A percentile compares a stretch with the other conserved stretches of the same genome.
Evolutionary conservation across 2,329 filamentous ascomycete genomes (phyloP).

Genomic region (Neonectria punicea): DNA sequence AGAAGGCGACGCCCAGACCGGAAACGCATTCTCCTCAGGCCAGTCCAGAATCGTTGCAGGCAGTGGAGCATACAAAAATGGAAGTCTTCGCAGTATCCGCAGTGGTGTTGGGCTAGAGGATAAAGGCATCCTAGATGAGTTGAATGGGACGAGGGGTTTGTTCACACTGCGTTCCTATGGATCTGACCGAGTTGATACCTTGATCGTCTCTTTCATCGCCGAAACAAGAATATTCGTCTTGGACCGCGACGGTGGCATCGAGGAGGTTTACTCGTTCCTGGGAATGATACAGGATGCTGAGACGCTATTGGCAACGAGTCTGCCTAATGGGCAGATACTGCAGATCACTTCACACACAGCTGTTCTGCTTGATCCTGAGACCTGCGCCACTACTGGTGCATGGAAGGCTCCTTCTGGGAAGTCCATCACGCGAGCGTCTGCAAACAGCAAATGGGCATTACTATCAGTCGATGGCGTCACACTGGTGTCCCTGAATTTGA

Average conservation of each 20-base stretch:
- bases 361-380: conserved; percentile 70
- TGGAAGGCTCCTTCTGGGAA: conserved; percentile 66
- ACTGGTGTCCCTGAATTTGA: conserved; percentile 75
- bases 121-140: conserved; percentile 81
- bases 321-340: conserved; percentile 72
- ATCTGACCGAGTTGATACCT: conserved; percentile 68
- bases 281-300: conserved; percentile 75
- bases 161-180: conserved; percentile 72
- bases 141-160: conserved; percentile 77
- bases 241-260: conserved; percentile 77
- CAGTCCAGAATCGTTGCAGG: conserved; percentile 94
- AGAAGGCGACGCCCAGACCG: conserved; percentile 76
- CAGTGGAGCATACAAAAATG: conserved; percentile 89
- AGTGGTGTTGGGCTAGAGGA: conserved; percentile 95
- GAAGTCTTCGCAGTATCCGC: conserved; percentile 87
- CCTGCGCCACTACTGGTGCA: conserved; percentile 62
- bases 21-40: conserved; percentile 92
- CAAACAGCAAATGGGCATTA: conserved; percentile 75
- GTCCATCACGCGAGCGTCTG: conserved; percentile 81
- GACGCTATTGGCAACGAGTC: conserved; percentile 77
- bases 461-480: conserved; percentile 81
- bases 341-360: conserved; percentile 78
- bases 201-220: conserved; percentile 83
- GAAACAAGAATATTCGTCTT: conserved; percentile 89
- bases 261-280: conserved; percentile 83